These are phyloP conservation scores for Aspergillus campestris DNA, from an alignment of 495 filamentous ascomycete genomes.

Conservation along the genomic window DNA sequence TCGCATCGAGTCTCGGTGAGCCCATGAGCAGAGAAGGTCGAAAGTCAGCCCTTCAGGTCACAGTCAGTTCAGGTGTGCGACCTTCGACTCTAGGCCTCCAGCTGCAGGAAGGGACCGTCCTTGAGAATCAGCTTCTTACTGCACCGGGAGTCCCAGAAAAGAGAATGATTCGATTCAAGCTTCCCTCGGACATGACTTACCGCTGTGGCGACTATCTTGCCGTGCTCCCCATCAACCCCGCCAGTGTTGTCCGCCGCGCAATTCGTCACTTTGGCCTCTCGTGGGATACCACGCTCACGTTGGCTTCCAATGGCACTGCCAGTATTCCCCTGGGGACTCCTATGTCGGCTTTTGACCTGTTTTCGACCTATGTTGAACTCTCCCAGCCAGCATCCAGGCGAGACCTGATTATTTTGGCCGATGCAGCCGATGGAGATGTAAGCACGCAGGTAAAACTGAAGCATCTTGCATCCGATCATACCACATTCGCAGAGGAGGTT, in stretches of 20 bases:
- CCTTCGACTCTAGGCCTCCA: constrained; percentile 57
- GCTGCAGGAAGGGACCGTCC: constrained; percentile 52
- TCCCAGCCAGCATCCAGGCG: constrained; percentile 54
- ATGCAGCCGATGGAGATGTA: constrained; percentile 20
- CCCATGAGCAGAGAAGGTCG: constrained; percentile 16
- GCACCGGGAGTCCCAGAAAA: constrained; percentile 48
- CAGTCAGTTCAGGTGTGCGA: constrained; percentile 48
- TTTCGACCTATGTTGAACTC: constrained; percentile 66
- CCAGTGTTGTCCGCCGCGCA: constrained; percentile 45
- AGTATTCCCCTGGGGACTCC: constrained; percentile 50
- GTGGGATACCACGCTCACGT: constrained; percentile 48
- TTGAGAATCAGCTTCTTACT: constrained; percentile 48
- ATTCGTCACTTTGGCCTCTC: constrained; percentile 48
- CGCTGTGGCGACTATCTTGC: constrained; percentile 69
- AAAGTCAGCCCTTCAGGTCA: constrained; percentile 40
- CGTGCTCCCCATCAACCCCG: constrained; percentile 60
- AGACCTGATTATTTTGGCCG: constrained; percentile 42
- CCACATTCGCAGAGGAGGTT: constrained; percentile 43
- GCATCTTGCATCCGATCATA: constrained; percentile 25
- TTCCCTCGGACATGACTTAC: constrained; percentile 60
- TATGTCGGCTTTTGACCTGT: constrained; percentile 51
- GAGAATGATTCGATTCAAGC: constrained; percentile 55
- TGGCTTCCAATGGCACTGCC: constrained; percentile 35
- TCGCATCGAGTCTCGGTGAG: constrained; percentile 38
- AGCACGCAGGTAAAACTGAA: constrained; percentile 22